Evolutionary conservation across 345 rosid species (phyloP), one percentile per base, ranked within the genome.

Genomic region (Populus ilicifolia): DNA sequence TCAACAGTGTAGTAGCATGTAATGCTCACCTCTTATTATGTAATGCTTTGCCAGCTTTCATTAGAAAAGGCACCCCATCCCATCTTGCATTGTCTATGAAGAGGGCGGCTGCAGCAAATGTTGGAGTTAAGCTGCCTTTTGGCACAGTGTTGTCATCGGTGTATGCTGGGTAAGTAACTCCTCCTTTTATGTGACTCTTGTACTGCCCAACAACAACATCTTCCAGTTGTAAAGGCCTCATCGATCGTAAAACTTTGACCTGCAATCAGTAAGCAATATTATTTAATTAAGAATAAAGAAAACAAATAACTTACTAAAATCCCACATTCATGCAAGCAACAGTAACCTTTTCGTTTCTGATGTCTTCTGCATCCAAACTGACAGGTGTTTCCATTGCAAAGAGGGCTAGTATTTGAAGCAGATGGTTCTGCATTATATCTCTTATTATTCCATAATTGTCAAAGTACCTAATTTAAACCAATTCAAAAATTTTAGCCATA

Each of bases 361-460:
- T 91, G 80, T 96, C 99, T 85, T 96, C 99, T 36, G 97, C 99
- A 83, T 92, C 99, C 87, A 96, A 84, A 84, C 97, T 96, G 72
- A 96, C 99, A 17, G 99, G 99, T 11, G 99, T 92, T 86, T 96
- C 99, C 99, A 96, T 96, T 67, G 99, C 99, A 84, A 93, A 96
- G 76, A 96, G 93, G 18, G 99, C 97, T 54, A 96, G 89, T 68
- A 96, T 96, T 85, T 96, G 99, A 86, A 96, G 99, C 78, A 96
- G 88, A 89, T 96, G 99, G 78, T 96, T 96, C 86, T 96, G 99
- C 98, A 96, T 96, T 82, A 96, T 96, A 74, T 96, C 99, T 86
- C 99, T 87, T 76, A 96, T 91, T 76, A 93, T 93, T 36, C 99
- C 99, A 18, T 96, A 96, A 85, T 93, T 74, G 84, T 96, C 97